Base-by-base conservation (phyloP, 1,139 yeast species). In the Yamadazyma oceani region DNA sequence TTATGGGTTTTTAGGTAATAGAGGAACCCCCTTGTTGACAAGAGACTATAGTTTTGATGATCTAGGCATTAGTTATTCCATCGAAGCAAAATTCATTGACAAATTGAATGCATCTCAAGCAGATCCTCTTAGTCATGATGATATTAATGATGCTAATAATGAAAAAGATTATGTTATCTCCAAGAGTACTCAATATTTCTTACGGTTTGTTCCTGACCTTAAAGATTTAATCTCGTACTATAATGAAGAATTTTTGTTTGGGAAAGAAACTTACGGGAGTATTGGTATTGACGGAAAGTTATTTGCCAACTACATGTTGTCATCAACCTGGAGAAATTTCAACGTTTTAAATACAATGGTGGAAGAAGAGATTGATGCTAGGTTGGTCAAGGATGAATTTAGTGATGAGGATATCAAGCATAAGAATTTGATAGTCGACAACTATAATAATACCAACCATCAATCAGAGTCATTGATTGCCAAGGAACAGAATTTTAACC, bases 1-100 rank as follows among this genome's bases (percentile, higher is more conserved):
- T 0, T 72, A 72, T 40, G 76, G 76, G 10, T 65, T 60, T 40
- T 49, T 70, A 30, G 58, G 63, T 31, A 41, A 55, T 3, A 48
- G 73, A 29, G 78, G 77, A 3, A 66, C 75, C 1, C 77, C 78
- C 2, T 47, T 71, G 8, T 49, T 67, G 30, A 67, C 74, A 10
- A 60, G 58, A 37, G 78, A 72, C 48, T 65, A 68, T 44, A 48
- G 66, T 8, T 68, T 69, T 45, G 75, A 68, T 9, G 69, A 69
- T 42, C 55, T 66, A 23, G 66, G 73, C 50, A 55, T 71, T 16
- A 59, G 67, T 28, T 72, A 72, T 42, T 59, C 73, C 2, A 68
- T 72, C 15, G 76, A 72, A 50, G 68, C 70, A 48, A 55, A 63
- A 35, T 64, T 71, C 42, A 70, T 71, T 34, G 75, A 71, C 43